Conservation (phyloP, 768 basidiomycete genomes). For the Auricularia sp. region DNA sequence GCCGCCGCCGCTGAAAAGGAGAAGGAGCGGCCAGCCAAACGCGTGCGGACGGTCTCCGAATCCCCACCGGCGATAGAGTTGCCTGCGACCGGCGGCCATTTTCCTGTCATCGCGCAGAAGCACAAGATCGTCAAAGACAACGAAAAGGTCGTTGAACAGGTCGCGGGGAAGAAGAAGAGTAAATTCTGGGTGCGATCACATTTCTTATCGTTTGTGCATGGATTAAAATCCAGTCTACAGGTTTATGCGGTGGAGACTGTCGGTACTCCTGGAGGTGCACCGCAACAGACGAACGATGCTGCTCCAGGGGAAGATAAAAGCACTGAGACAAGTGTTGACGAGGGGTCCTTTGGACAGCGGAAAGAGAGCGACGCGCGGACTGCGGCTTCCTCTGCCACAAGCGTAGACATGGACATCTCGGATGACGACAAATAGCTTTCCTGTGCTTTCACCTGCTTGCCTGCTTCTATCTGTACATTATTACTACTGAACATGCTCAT, state of each 20-base stretch:
- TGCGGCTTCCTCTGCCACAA: not conserved
- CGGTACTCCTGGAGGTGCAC: not conserved
- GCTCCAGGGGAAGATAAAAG: not conserved
- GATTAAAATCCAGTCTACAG: not conserved
- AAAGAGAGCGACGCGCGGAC: not conserved
- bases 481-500: not conserved
- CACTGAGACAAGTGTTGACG: not conserved
- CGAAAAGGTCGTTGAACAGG: conserved; percentile 64
- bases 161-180: conserved; percentile 74
- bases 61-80: conserved; percentile 36
- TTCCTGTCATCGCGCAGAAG: not conserved
- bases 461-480: not conserved
- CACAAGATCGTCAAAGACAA: conserved; percentile 41
- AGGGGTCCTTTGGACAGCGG: not conserved
- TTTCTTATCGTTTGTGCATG: not conserved
- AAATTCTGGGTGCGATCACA: conserved; percentile 55
- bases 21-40: conserved; percentile 43
- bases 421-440: not conserved
- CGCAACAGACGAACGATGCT: not conserved
- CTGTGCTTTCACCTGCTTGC: not conserved
- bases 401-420: not conserved
- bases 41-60: conserved; percentile 67
- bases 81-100: conserved; percentile 21
- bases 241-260: conserved; percentile 66
- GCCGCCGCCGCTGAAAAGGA: conserved; percentile 23